A percentile compares a stretch with the other conserved stretches of the same genome.
Conservation (phyloP, 371 early-diverging fungal genomes). For the Thermomucor indicae-seudaticae region DNA sequence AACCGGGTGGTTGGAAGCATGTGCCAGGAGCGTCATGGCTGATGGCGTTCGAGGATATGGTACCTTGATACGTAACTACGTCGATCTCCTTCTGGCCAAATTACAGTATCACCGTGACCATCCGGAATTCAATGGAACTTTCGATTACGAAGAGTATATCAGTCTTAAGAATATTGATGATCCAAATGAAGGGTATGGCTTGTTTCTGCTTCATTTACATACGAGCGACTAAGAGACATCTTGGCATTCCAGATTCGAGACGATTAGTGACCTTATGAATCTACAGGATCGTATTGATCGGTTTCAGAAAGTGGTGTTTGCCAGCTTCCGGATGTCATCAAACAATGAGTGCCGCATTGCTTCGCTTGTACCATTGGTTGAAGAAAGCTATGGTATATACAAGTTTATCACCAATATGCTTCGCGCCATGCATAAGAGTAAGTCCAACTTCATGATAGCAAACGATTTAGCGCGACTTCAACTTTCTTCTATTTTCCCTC, state of each 20-base stretch:
- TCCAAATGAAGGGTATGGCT: constrained; percentile 91
- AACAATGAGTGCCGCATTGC: constrained; percentile 95
- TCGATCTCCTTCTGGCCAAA: constrained; percentile 84
- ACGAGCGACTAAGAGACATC: background rate
- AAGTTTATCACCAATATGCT: constrained; percentile 94
- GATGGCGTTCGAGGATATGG: constrained; percentile 78
- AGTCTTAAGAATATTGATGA: constrained; percentile 91
- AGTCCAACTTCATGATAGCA: constrained; percentile 12
- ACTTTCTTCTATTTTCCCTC: background rate
- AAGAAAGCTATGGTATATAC: constrained; percentile 95
- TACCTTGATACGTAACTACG: constrained; percentile 86
- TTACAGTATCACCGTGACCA: constrained; percentile 89
- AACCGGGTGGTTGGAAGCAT: constrained; percentile 62
- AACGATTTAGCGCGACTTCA: background rate
- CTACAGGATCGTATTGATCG: constrained; percentile 88
- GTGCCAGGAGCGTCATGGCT: constrained; percentile 60
- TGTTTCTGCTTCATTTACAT: background rate
- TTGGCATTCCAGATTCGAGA: constrained; percentile 67
- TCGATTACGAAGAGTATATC: constrained; percentile 96
- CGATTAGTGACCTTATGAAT: constrained; percentile 88
- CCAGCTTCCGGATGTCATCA: constrained; percentile 76
- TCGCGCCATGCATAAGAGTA: constrained; percentile 93
- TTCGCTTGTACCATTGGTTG: constrained; percentile 93
- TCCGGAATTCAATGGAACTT: constrained; percentile 91
- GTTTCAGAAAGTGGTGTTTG: constrained; percentile 87